These are phyloP conservation scores for Verticillium albo-atrum DNA, from an alignment of 2,329 filamentous ascomycete species.

Conservation along the genomic window DNA sequence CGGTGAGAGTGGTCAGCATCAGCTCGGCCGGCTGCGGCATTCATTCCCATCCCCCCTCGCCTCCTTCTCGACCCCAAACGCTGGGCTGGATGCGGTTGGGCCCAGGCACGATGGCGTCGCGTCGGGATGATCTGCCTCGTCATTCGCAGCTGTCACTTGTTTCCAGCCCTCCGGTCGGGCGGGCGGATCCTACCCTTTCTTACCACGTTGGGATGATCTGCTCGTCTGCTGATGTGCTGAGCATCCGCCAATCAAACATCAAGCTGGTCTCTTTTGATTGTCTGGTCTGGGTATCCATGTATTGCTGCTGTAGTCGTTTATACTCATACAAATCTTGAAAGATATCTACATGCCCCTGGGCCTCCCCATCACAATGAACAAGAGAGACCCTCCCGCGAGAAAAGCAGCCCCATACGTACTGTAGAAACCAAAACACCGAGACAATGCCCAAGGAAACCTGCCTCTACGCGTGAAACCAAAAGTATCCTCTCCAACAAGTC, in stretches of 20 bases:
- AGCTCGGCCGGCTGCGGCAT: not conserved
- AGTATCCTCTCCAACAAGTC: not conserved
- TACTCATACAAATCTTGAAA: slow-evolving; percentile 10
- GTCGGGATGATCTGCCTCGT: not conserved
- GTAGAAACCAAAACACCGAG: not conserved
- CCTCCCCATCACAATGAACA: not conserved
- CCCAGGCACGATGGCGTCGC: not conserved
- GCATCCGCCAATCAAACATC: not conserved
- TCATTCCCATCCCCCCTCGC: not conserved
- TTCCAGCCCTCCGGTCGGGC: not conserved
- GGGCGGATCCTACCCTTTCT: not conserved
- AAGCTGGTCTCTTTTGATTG: no score
- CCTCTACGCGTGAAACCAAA: not conserved
- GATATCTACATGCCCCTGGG: slow-evolving; percentile 3
- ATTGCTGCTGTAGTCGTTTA: not conserved
- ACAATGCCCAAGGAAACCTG: not conserved
- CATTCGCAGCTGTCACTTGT: not conserved
- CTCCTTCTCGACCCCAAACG: no score
- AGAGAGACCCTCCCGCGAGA: not conserved
- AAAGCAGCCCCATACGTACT: not conserved
- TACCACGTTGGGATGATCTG: no score
- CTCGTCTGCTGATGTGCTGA: no score
- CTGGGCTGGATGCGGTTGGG: not conserved
- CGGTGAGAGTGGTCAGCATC: not conserved
- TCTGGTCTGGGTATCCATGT: not conserved